These are phyloP conservation scores for Dryas octopetala DNA, from an alignment of 306 rosid species.

Conservation along the genomic window DNA sequence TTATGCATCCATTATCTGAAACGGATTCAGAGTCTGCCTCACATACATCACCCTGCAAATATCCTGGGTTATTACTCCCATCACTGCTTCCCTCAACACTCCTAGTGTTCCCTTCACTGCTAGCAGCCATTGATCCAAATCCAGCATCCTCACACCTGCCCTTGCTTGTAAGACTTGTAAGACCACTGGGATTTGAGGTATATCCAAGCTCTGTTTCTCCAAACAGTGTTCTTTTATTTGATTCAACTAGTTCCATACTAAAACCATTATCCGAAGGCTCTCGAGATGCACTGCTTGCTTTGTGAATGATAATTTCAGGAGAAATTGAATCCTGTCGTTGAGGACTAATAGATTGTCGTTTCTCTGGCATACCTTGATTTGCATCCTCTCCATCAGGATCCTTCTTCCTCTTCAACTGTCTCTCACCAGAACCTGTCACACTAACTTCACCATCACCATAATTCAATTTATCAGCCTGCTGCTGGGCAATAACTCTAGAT, in stretches of 20 bases:
- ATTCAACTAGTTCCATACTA: conserved; percentile 31
- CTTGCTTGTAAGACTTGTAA: conserved; percentile 54
- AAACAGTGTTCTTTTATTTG: conserved; percentile 36
- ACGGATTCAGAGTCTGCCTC: conserved; percentile 35
- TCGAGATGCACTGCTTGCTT: conserved; percentile 29
- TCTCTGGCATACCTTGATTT: conserved; percentile 25
- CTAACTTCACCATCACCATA: conserved; percentile 36
- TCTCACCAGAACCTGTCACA: conserved; percentile 26
- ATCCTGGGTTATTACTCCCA: conserved; percentile 32
- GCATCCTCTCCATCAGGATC: conserved; percentile 20
- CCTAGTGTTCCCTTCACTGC: conserved; percentile 36
- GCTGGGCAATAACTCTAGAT: conserved; percentile 45
- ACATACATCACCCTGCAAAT: conserved; percentile 24
- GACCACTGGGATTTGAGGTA: conserved; percentile 58
- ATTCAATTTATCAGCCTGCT: conserved; percentile 31
- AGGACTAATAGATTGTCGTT: conserved; percentile 40
- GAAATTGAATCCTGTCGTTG: conserved; percentile 32
- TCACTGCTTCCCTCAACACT: conserved; percentile 38
- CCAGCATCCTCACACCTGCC: conserved; percentile 58
- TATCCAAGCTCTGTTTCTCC: conserved; percentile 45
- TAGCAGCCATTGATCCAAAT: conserved; percentile 32
- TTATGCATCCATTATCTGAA: conserved; percentile 24
- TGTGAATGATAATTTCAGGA: conserved; percentile 26
- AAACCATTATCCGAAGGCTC: conserved; percentile 25
- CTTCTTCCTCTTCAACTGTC: conserved; percentile 44